These are phyloP conservation scores for Phlebiopsis flavidoalba DNA, from an alignment of 768 basidiomycete genomes.

Conservation along the genomic window DNA sequence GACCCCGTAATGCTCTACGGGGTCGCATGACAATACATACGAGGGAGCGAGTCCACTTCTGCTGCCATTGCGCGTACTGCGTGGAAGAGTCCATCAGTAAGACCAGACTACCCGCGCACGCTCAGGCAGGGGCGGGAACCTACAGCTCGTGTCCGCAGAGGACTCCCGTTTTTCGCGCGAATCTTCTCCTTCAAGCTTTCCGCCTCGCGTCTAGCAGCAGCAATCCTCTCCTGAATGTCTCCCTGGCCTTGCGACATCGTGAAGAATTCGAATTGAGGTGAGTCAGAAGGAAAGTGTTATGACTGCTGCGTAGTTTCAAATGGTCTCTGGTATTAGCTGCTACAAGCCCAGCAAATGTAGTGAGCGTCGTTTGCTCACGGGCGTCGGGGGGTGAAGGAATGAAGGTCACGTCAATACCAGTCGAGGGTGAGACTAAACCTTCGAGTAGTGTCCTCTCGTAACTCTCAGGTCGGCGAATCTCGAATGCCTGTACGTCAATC, in stretches of 20 bases:
- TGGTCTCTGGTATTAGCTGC: neutral
- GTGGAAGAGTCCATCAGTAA: conserved; percentile 6
- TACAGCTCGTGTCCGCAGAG: conserved; percentile 95
- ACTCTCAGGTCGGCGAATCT: neutral
- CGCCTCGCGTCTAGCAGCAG: conserved; percentile 93
- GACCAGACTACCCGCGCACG: conserved; percentile 7
- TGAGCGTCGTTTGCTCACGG: neutral
- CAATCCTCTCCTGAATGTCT: conserved; percentile 90
- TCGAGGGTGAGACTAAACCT: neutral
- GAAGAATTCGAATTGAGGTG: neutral
- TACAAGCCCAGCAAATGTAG: neutral
- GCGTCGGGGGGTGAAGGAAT: neutral
- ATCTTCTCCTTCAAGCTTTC: conserved; percentile 99
- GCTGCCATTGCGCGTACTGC: conserved; percentile 97
- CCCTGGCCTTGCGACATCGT: conserved; percentile 74
- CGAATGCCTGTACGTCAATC: neutral
- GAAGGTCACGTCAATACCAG: neutral
- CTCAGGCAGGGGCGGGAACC: conserved; percentile 31
- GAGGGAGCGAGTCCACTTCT: conserved; percentile 92
- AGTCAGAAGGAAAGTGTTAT: neutral
- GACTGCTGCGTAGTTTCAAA: neutral
- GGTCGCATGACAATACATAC: conserved; percentile 98
- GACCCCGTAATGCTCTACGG: conserved; percentile 90
- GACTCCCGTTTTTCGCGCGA: conserved; percentile 91
- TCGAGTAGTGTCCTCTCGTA: neutral